Base-by-base conservation (phyloP, 768 basidiomycete species). In the Boletus edulis region DNA sequence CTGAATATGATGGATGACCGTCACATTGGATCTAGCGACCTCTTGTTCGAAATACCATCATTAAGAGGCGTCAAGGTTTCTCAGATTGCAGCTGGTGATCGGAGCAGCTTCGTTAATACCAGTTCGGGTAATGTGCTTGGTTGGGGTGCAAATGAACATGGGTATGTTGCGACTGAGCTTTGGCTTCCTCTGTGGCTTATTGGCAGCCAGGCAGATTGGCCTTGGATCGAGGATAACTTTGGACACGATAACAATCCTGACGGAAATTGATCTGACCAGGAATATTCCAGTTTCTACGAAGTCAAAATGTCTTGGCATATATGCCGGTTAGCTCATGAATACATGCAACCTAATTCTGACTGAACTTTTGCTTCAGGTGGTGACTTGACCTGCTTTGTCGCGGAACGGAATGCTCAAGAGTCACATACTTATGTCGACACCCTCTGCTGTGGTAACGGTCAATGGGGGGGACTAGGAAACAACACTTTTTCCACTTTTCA, bases 81-180 rank as follows among this genome's bases (percentile, higher is more conserved):
- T 18, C 86, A 91, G 69, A 76, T 93, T 42, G 84, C 85, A 29
- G 82, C 92, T 24, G 91, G 91, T 3, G 75, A 77, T 38, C 78
- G 84, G 51, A 85, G 81, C 45, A 93, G 89, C 62, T 92, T 91
- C 64, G 86, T 79, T 11, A 76, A 84, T 24, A 92, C 91, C 0
- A 62, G 72, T 7, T 71, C 75, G 3, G 94, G 93, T 2, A 76
- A 84, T 51, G 89, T 95, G 11, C 79, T 98, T 18, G 91, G 85
- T 0, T 96, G 90, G 84, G 94, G 94, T 43, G 91, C 91, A 1
- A 96, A 97, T 67, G 86, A 90, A 59, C 87, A 80, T 61, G 93
- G 93, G 88, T 88, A 60, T 49, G 79, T 52, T 14, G 38, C 15
- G 6, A 29, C 31, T 18, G 11, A 24, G 35, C 10, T 17, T 27